Base-by-base conservation (phyloP, 2,329 filamentous ascomycete genomes). In the Nemania serpens region DNA sequence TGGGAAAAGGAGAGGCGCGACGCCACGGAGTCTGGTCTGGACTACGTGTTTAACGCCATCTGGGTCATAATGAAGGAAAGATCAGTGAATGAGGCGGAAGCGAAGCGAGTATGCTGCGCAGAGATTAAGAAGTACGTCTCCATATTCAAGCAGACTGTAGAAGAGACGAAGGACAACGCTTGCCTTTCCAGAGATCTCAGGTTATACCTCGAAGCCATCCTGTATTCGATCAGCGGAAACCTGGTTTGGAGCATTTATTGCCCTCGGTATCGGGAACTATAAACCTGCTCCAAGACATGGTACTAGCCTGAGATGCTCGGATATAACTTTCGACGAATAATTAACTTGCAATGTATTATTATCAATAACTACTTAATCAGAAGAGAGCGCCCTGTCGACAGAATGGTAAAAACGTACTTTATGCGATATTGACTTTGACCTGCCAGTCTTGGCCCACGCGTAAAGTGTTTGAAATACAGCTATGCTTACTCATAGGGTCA, bases 51-150 rank as follows among this genome's bases (percentile, higher is more conserved):
- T 52, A 79, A 79, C 53, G 75, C 73, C 2, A 65, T 79, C 25
- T 78, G 72, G 73, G 73, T 78, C 25, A 64, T 78, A 29, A 78
- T 78, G 75, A 63, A 65, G 43, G 75, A 79, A 66, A 66, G 69
- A 34, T 59, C 56, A 1, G 63, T 73, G 33, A 58, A 53, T 4
- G 69, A 72, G 55, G 63, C 66, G 9, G 65, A 72, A 45, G 75
- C 75, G 0, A 71, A 71, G 47, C 49, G 56, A 9, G 52, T 73
- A 29, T 70, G 67, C 48, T 36, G 57, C 17, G 22, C 63, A 6
- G 60, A 64, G 34, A 74, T 75, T 37, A 67, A 66, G 43, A 57
- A 69, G 20, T 49, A 69, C 3, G 41, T 66, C 22, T 55, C 58
- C 1, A 48, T 25, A 36, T 66, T 59, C 36, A 42, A 45, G 6